Conservation (phyloP, 768 basidiomycete species). For the Fistulinella prunicolor region DNA sequence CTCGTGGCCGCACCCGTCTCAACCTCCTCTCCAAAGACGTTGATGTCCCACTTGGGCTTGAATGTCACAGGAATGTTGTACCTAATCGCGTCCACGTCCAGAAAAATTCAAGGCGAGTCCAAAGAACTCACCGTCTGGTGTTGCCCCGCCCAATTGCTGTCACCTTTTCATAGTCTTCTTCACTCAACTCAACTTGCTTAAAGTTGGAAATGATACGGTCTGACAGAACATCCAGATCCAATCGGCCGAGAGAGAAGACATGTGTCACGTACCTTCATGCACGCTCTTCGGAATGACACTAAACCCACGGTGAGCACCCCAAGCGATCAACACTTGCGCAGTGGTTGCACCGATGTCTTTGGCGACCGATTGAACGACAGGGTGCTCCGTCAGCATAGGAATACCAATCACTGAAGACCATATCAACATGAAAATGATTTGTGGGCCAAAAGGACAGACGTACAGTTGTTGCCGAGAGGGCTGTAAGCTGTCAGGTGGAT, state of each 20-base stretch:
- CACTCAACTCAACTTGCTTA: conserved; percentile 62
- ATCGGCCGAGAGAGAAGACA: not conserved
- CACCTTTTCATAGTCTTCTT: conserved; percentile 62
- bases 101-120: not conserved
- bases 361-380: conserved; percentile 60
- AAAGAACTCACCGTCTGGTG: conserved; percentile 30
- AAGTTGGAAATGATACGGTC: conserved; percentile 76
- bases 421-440: not conserved
- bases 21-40: conserved; percentile 61
- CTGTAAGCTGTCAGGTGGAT: conserved; percentile 73
- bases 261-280: conserved; percentile 42
- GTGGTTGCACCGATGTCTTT: conserved; percentile 59
- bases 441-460: conserved; percentile 17
- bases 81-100: conserved; percentile 7
- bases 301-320: conserved; percentile 72
- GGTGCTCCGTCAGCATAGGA: conserved; percentile 67
- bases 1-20: conserved; percentile 42
- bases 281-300: conserved; percentile 87
- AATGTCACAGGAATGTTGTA: conserved; percentile 65
- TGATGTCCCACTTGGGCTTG: conserved; percentile 64
- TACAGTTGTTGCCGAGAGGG: conserved; percentile 81
- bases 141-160: conserved; percentile 39
- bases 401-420: conserved; percentile 48
- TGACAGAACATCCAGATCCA: conserved; percentile 9
- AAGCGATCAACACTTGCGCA: conserved; percentile 82